Evolutionary conservation across 2,329 filamentous ascomycete species (phyloP).

Genomic region (Cladobotryum mycophilum): DNA sequence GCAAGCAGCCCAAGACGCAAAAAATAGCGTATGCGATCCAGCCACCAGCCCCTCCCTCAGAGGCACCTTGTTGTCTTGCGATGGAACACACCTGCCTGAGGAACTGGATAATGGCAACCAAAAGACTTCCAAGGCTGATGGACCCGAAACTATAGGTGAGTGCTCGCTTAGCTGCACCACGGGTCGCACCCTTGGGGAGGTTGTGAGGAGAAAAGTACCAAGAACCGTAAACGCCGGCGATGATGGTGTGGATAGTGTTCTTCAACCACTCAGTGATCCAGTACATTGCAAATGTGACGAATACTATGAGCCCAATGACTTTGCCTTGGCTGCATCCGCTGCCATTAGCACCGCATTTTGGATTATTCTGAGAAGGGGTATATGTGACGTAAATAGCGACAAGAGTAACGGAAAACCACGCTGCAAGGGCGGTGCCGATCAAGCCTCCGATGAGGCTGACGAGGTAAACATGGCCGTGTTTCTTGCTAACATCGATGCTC

Average conservation of each 20-base stretch:
- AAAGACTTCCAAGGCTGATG: slow-evolving; percentile 76
- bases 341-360: slow-evolving; percentile 41
- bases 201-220: slow-evolving; percentile 79
- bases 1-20: slow-evolving; percentile 70
- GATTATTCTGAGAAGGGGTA: slow-evolving; percentile 53
- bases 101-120: slow-evolving; percentile 83
- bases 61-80: slow-evolving; percentile 54
- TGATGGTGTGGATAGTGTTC: slow-evolving; percentile 83
- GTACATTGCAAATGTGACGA: slow-evolving; percentile 85
- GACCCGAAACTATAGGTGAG: slow-evolving; percentile 90
- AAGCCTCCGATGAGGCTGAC: slow-evolving; percentile 81
- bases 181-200: slow-evolving; percentile 71
- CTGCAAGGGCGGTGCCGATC: slow-evolving; percentile 66
- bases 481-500: slow-evolving; percentile 76
- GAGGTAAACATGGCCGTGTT: slow-evolving; percentile 77
- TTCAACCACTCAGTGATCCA: slow-evolving; percentile 94
- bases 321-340: slow-evolving; percentile 66
- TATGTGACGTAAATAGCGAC: slow-evolving; percentile 83
- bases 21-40: slow-evolving; percentile 60
- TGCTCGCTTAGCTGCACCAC: slow-evolving; percentile 73
- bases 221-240: slow-evolving; percentile 82
- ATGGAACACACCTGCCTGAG: slow-evolving; percentile 75
- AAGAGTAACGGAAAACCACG: slow-evolving; percentile 81
- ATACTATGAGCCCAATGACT: slow-evolving; percentile 78
- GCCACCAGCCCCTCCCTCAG: slow-evolving; percentile 69